These are phyloP conservation scores for Lactarius pseudohatsudake DNA, from an alignment of 768 basidiomycete genomes.

Conservation along the genomic window DNA sequence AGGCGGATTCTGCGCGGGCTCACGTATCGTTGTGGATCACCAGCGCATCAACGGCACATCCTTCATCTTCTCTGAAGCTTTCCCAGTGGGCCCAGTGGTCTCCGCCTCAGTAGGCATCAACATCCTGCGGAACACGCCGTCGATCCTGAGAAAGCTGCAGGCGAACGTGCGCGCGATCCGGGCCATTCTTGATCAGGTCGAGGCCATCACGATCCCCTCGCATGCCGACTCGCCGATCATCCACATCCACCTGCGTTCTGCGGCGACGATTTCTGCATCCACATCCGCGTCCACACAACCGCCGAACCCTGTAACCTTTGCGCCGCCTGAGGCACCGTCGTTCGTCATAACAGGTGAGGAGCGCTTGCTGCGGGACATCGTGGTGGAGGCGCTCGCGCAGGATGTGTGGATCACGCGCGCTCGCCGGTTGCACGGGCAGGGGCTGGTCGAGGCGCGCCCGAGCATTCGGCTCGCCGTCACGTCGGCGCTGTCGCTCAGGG, in stretches of 20 bases:
- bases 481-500: constrained; percentile 83
- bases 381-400: constrained; percentile 79
- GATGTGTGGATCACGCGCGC: constrained; percentile 84
- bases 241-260: constrained; percentile 64
- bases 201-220: constrained; percentile 82
- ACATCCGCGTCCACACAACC: constrained; percentile 39
- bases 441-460: constrained; percentile 76
- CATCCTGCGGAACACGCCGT: constrained; percentile 71
- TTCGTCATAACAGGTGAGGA: constrained; percentile 73
- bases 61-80: constrained; percentile 94
- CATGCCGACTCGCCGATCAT: constrained; percentile 86
- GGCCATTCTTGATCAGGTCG: constrained; percentile 39
- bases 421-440: constrained; percentile 79
- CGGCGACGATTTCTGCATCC: constrained; percentile 16
- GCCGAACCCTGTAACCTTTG: constrained; percentile 41
- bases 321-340: constrained; percentile 46
- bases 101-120: constrained; percentile 84
- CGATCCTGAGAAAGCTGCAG: constrained; percentile 71
- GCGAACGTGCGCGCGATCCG: constrained; percentile 49
- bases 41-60: constrained; percentile 97
- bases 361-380: constrained; percentile 81
- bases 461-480: constrained; percentile 81
- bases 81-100: constrained; percentile 73
- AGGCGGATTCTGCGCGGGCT: constrained; percentile 96
- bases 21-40: constrained; percentile 74